Base-by-base conservation (phyloP, 2,329 filamentous ascomycete species). In the Ophiostoma quercus region DNA sequence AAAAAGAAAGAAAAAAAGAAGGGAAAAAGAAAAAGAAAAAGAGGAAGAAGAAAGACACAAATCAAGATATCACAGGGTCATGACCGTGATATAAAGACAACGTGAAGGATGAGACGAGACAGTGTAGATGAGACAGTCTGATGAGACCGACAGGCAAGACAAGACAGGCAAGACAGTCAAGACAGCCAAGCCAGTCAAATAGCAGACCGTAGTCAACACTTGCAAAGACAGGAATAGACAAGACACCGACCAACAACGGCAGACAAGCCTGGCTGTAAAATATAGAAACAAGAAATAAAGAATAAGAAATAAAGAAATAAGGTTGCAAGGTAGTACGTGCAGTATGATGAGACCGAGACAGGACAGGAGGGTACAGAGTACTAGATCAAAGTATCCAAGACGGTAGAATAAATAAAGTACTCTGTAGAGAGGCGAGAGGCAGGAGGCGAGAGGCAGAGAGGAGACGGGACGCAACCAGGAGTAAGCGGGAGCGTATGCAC, bases 1-100 rank as follows among this genome's bases (percentile, higher is more conserved):
- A 66, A 39, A 69, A 39, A 69, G 34, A 43, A 60, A 66, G 22
- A 22, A 19, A 41, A 60, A 37, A 67, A 39, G 19, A 34, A 34
- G 19, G 14, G 66, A 69, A 34, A 14, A 67, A 32, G 19, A 65
- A 25, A 29, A 67, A 54, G 43, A n/a, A 29, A 16, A 22, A 29
- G 22, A 51, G 16, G 16, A 65, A n/a, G 16, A 25, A 62, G 3
- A 22, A 29, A 37, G 2, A 57, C 25, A 47, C 22, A 29, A 43
- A 22, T 6, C 43, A 47, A n/a, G 14, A 47, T 63, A 32, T 34
- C 51, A 57, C 39, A 66, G 62, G 63, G 7, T 65, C 60, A 65
- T 65, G 32, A 8, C 34, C 14, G 14, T 39, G 57, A 62, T 62
- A 62, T 62, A 62, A 62, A 32, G 12, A 34, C 57, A 62, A 25